Base-by-base conservation (phyloP, 805 yeast genomes). In the Dipodascus geniculatus region DNA sequence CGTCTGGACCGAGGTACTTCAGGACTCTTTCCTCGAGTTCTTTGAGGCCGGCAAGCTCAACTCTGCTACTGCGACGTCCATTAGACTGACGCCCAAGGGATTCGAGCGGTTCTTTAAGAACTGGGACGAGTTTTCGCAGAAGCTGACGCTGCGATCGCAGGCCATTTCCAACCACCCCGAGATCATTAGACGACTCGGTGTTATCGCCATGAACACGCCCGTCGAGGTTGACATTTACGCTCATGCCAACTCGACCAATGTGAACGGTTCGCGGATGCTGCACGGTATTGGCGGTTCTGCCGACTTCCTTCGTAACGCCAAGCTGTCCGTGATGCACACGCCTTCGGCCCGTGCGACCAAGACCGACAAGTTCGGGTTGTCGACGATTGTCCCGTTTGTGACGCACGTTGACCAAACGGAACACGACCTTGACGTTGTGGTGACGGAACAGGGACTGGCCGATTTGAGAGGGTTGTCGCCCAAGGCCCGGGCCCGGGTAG, bases 131-230 rank as follows among this genome's bases (percentile, higher is more conserved):
- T 93, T 79, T 74, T 77, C 86, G 53, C 71, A 85, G 66, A 90
- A 89, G 72, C 77, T 93, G 62, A 80, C 91, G 67, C 78, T 93
- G 64, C 84, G 99, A 75, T 86, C 97, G 48, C 99, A 93, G 76
- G 95, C 84, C 54, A 91, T 90, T 51, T 89, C 97, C 22, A 93
- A 93, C 75, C 83, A 93, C 53, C 99, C 99, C 52, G 99, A 93
- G 75, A 75, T 93, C 61, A 91, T 93, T 64, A 84, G 99, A 74
- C 83, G 99, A 74, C 75, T 93, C 57, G 99, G 99, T 70, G 93
- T 88, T 60, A 93, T 93, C 69, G 98, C 99, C 60, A 93, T 93
- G 99, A 93, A 93, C 74, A 93, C 99, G 6, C 99, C 99, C 3
- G 99, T 93, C 52, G 99, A 93, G 75, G 95, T 91, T 59, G 99